These are phyloP conservation scores for Eruca vesicaria DNA, from an alignment of 441 rosid species.

Conservation along the genomic window DNA sequence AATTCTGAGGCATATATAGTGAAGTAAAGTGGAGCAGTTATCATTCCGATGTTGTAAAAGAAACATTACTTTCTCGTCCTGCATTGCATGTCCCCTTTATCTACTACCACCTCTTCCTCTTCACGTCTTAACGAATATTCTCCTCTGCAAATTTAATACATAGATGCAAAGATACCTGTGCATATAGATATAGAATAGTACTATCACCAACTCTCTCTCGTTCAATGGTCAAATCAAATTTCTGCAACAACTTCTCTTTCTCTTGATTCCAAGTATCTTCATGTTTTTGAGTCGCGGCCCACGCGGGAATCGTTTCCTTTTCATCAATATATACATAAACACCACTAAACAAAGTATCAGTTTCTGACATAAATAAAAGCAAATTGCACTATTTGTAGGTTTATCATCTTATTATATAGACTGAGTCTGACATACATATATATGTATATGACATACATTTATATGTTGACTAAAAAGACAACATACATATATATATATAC, in stretches of 20 bases:
- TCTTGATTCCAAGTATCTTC: conserved; percentile 25
- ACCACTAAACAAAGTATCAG: neutral
- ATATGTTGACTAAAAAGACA: too few relatives aligned
- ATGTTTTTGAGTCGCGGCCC: conserved; percentile 23
- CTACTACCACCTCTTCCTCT: conserved; percentile 30
- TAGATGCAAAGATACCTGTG: conserved; percentile 12
- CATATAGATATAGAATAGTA: conserved; percentile 16
- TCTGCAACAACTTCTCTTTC: conserved; percentile 16
- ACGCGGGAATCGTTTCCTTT: conserved; percentile 6
- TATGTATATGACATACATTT: too few relatives aligned
- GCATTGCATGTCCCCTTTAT: conserved; percentile 41
- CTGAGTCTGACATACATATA: neutral
- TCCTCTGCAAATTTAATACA: conserved; percentile 11
- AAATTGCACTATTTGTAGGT: neutral
- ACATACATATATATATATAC: too few relatives aligned
- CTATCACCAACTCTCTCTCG: conserved; percentile 7
- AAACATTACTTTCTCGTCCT: conserved; percentile 35
- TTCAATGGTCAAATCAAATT: conserved; percentile 27
- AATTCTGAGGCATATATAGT: conserved; percentile 28
- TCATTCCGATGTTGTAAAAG: conserved; percentile 34
- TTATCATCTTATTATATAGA: neutral
- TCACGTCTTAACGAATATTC: conserved; percentile 34
- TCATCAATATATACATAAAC: neutral
- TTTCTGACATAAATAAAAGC: conserved; percentile 13
- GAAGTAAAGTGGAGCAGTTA: conserved; percentile 29